A percentile compares a stretch with the other conserved stretches of the same genome.
These are phyloP conservation scores for Phragmites australis DNA, from an alignment of 176 grass and related monocot species.

Conservation along the genomic window DNA sequence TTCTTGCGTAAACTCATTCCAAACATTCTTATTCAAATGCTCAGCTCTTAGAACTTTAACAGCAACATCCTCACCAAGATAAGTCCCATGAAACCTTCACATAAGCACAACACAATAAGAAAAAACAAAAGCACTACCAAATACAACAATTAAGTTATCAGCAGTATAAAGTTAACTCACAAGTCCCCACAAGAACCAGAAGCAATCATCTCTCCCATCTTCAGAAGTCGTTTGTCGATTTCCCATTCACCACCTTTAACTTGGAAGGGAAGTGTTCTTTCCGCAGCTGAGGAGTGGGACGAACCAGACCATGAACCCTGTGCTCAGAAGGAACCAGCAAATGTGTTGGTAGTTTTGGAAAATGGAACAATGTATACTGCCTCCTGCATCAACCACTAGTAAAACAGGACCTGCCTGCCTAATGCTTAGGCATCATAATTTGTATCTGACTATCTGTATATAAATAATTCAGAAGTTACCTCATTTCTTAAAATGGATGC, in stretches of 20 bases:
- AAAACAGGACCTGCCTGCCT: slow-evolving; percentile 15
- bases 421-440: background rate
- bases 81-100: slow-evolving; percentile 87
- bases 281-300: slow-evolving; percentile 94
- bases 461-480: slow-evolving; percentile 48
- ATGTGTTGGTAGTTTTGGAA: slow-evolving; percentile 16
- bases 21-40: slow-evolving; percentile 86
- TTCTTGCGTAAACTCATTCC: slow-evolving; percentile 91
- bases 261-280: slow-evolving; percentile 78
- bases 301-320: slow-evolving; percentile 99
- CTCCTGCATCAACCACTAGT: slow-evolving; percentile 6
- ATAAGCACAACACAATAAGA: slow-evolving; percentile 33
- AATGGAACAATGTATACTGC: slow-evolving; percentile 15
- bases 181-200: slow-evolving; percentile 96
- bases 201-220: slow-evolving; percentile 79
- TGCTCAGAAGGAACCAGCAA: slow-evolving; percentile 30
- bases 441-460: slow-evolving; percentile 8
- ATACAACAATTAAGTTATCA: slow-evolving; percentile 29
- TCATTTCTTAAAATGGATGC: slow-evolving; percentile 90
- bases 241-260: slow-evolving; percentile 89
- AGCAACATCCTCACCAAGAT: slow-evolving; percentile 90
- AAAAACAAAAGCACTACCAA: slow-evolving; percentile 3
- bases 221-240: slow-evolving; percentile 81
- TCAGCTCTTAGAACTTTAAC: slow-evolving; percentile 92
- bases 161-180: slow-evolving; percentile 71